Evolutionary conservation across 139 green algal genomes (phyloP).

Genomic region (Bryopsis sp.): DNA sequence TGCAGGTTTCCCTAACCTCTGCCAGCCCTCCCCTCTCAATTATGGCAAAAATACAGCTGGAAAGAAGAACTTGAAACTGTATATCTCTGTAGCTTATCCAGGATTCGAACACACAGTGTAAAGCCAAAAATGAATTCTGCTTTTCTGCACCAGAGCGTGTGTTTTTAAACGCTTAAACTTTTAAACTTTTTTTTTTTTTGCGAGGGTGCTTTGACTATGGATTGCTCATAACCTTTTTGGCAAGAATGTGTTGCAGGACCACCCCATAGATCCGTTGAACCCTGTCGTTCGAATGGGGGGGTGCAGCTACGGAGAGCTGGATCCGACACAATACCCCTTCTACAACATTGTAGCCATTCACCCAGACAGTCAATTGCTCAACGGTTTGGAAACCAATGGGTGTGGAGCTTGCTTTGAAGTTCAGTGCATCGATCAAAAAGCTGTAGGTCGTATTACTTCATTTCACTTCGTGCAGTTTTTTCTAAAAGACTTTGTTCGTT

Average conservation of each 20-base stretch:
- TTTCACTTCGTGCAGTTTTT: background rate
- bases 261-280: slow-evolving; percentile 10
- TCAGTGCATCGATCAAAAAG: background rate
- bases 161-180: background rate
- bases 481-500: too few species aligned
- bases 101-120: background rate
- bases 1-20: background rate
- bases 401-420: slow-evolving; percentile 14
- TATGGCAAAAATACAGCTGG: background rate
- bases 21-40: background rate
- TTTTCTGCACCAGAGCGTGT: background rate
- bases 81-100: background rate
- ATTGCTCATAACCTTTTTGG: background rate
- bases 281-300: slow-evolving; percentile 1
- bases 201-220: background rate
- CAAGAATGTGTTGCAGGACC: background rate
- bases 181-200: too few species aligned
- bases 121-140: background rate
- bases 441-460: background rate
- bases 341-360: slow-evolving; percentile 1
- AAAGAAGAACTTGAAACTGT: background rate
- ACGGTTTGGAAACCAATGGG: background rate
- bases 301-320: slow-evolving; percentile 16
- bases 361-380: background rate
- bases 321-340: slow-evolving; percentile 8